Evolutionary conservation across 495 filamentous ascomycete species (phyloP), one percentile per base, ranked within the genome.

Genomic region (Penicillium lagena): DNA sequence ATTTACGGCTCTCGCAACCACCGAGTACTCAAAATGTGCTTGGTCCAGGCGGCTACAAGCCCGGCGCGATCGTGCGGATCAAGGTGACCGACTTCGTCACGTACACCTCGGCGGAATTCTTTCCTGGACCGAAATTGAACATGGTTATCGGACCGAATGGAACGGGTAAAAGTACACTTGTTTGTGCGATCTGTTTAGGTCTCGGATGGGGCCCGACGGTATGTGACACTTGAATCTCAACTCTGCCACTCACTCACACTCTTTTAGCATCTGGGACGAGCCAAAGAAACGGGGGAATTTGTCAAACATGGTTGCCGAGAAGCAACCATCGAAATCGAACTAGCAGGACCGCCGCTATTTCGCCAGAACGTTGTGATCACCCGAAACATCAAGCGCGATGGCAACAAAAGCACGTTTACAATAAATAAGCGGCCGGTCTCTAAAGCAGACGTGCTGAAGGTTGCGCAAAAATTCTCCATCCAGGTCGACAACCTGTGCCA

Each of bases 141-240:
- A 97, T 99, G 94, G 82, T 99, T 45, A 96, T 99, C 53, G 93
- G 93, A 0, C 93, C 93, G 8, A 99, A 99, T 58, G 93, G 93
- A 36, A 96, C 93, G 0, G 93, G 93, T 36, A 99, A 99, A 62
- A 96, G 90, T 71, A 95, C 94, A 0, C 77, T 99, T 29, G 93
- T 99, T 28, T 97, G 93, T 65, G 93, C 94, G 27, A 95, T 99
- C 49, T 97, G 94, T 66, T 66, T 99, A 10, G 93, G 93, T 7
- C 67, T 99, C 28, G 93, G 93, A 30, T 96, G 82, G 75, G 75
- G 79, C 4, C 81, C 93, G 28, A 75, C 68, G 62, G 75, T 84
- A 70, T 56, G 71, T 40, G 29, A n/a, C 12, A 29, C 40, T 22
- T 22, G 22, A 22, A 13, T 30, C 6, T 22, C n/a, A 30, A 32